These are phyloP conservation scores for Tardiomyces depauwii DNA, from an alignment of 1,139 yeast species.

Conservation along the genomic window DNA sequence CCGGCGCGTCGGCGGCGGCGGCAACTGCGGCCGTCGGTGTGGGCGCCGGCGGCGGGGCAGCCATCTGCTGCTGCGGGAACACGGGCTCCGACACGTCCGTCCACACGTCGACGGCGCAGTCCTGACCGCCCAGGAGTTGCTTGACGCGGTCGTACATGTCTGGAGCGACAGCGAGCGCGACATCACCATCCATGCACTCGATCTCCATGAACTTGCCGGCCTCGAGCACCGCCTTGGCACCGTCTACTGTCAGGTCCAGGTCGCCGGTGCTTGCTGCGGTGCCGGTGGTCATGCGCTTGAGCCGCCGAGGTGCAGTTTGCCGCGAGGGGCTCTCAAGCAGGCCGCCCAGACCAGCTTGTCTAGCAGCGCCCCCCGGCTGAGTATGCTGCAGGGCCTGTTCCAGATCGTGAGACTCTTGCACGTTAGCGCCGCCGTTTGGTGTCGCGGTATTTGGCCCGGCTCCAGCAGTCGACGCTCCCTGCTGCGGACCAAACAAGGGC, in stretches of 20 bases:
- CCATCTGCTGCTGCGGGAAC: not conserved
- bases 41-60: not conserved
- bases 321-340: too few species aligned
- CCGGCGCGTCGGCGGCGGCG: too few species aligned
- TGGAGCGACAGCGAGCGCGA: not conserved
- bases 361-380: too few species aligned
- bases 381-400: too few species aligned
- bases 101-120: not conserved
- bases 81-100: not conserved
- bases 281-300: not conserved
- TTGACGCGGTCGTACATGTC: not conserved
- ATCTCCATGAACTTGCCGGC: not conserved
- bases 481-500: too few species aligned
- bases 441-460: too few species aligned
- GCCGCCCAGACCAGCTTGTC: too few species aligned
- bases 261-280: not conserved
- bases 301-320: too few species aligned
- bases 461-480: too few species aligned
- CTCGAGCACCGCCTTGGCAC: not conserved
- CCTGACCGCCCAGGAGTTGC: not conserved
- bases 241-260: not conserved
- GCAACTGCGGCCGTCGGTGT: too few species aligned
- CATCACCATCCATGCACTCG: not conserved
- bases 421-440: too few species aligned
- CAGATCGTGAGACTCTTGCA: too few species aligned